These are phyloP conservation scores for Zygotorulaspora chibaensis DNA, from an alignment of 805 yeast species.

Conservation along the genomic window DNA sequence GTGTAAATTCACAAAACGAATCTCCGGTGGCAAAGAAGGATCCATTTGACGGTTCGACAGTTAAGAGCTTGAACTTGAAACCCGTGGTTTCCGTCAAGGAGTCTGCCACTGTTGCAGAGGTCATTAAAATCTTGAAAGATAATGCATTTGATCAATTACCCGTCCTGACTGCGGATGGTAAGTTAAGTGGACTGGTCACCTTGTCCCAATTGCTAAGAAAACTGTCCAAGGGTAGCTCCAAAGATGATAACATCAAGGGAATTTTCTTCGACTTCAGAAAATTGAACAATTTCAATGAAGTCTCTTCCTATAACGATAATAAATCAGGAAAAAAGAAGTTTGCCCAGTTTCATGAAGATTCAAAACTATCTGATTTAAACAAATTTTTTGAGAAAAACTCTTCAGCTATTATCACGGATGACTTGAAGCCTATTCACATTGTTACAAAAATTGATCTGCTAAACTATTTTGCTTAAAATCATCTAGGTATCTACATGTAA, in stretches of 20 bases:
- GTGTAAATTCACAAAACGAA: constrained; percentile 32
- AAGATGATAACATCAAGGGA: constrained; percentile 46
- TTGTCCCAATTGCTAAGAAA: constrained; percentile 66
- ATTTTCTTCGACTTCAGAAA: constrained; percentile 68
- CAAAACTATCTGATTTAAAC: constrained; percentile 65
- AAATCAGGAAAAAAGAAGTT: constrained; percentile 64
- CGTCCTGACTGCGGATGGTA: constrained; percentile 54
- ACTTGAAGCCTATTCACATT: constrained; percentile 70
- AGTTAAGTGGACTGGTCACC: constrained; percentile 71
- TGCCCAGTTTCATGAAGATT: constrained; percentile 58
- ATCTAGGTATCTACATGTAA: constrained; percentile 1
- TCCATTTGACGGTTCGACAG: constrained; percentile 52
- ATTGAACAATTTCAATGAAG: constrained; percentile 54
- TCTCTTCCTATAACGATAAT: constrained; percentile 58
- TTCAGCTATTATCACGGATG: constrained; percentile 77
- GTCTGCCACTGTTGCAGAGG: constrained; percentile 55
- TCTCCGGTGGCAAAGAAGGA: constrained; percentile 36
- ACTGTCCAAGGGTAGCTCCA: constrained; percentile 57
- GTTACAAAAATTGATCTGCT: constrained; percentile 85
- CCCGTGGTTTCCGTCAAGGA: constrained; percentile 74
- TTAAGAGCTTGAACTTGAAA: constrained; percentile 65
- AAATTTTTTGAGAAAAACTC: constrained; percentile 81
- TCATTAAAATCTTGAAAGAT: constrained; percentile 63
- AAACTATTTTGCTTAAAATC: constrained; percentile 39
- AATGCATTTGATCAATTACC: constrained; percentile 86